These are phyloP conservation scores for Gastrodia elata DNA, from an alignment of 106 monocot species.

Conservation along the genomic window DNA sequence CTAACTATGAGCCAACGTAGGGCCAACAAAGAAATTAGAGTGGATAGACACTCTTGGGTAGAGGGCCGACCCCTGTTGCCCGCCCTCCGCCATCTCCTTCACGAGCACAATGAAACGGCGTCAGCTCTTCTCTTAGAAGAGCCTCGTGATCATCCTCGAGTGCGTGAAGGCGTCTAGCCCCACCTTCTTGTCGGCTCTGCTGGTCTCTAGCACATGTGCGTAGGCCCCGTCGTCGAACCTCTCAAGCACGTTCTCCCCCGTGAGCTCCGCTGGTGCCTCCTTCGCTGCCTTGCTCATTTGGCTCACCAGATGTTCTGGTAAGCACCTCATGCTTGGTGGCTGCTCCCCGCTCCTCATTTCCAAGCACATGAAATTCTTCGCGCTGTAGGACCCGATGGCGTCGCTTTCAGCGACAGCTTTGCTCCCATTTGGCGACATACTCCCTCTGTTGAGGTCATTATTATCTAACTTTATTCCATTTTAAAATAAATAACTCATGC, in stretches of 20 bases:
- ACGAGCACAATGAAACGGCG: conserved; percentile 34
- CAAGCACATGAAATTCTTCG: conserved; percentile 83
- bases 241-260: conserved; percentile 79
- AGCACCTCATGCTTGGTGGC: conserved; percentile 43
- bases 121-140: conserved; percentile 66
- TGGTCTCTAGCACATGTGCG: conserved; percentile 39
- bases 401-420: conserved; percentile 54
- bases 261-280: conserved; percentile 33
- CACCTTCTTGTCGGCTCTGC: conserved; percentile 9
- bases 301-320: conserved; percentile 46
- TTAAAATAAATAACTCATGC: too few species aligned
- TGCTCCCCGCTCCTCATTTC: conserved; percentile 76
- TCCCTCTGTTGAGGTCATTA: conserved; percentile 38
- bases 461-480: too few species aligned
- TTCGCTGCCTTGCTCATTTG: conserved; percentile 43
- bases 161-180: conserved; percentile 67
- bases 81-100: conserved; percentile 28
- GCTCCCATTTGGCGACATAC: conserved; percentile 41
- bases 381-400: conserved; percentile 92
- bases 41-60: neutral
- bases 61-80: conserved; percentile 1
- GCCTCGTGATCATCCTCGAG: conserved; percentile 58
- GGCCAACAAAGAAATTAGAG: conserved; percentile 23
- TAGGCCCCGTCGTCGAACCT: conserved; percentile 64
- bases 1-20: conserved; percentile 8